Evolutionary conservation across 345 rosid species (phyloP).

Genomic region (Citrus hindsii): DNA sequence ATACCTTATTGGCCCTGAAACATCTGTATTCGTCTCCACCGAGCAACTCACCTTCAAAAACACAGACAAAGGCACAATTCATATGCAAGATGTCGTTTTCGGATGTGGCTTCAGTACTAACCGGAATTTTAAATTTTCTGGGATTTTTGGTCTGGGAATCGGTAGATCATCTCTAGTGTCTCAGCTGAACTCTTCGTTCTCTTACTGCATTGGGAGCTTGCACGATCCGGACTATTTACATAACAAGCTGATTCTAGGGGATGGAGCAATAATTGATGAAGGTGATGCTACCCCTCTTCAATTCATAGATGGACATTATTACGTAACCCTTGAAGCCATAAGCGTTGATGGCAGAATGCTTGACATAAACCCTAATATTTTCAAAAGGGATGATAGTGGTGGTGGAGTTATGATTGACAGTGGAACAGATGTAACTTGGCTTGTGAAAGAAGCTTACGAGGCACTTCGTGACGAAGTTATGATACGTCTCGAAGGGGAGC

Average conservation of each 20-base stretch:
- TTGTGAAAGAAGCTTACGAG: constrained; percentile 30
- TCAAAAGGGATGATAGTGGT: constrained; percentile 15
- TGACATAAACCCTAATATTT: constrained; percentile 26
- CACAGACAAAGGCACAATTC: constrained; percentile 25
- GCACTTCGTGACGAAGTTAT: constrained; percentile 31
- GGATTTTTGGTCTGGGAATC: constrained; percentile 49
- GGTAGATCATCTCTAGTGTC: constrained; percentile 29
- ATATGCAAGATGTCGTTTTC: constrained; percentile 27
- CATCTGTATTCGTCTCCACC: constrained; percentile 39
- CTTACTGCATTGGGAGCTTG: constrained; percentile 23
- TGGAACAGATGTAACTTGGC: constrained; percentile 39
- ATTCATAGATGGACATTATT: constrained; percentile 28
- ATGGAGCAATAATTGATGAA: constrained; percentile 28
- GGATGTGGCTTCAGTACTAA: constrained; percentile 40
- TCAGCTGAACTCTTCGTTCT: constrained; percentile 45
- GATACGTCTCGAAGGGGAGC: constrained; percentile 17
- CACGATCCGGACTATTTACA: constrained; percentile 31
- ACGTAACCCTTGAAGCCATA: constrained; percentile 43
- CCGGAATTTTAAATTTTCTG: constrained; percentile 28
- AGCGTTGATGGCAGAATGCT: constrained; percentile 44
- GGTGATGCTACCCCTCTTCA: constrained; percentile 49
- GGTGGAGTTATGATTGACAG: constrained; percentile 40
- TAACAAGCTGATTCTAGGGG: constrained; percentile 43
- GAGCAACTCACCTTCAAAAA: constrained; percentile 40
- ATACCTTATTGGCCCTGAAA: constrained; percentile 28